Evolutionary conservation across 306 rosid species (phyloP), one percentile per base, ranked within the genome.

Genomic region (Rosa chinensis): DNA sequence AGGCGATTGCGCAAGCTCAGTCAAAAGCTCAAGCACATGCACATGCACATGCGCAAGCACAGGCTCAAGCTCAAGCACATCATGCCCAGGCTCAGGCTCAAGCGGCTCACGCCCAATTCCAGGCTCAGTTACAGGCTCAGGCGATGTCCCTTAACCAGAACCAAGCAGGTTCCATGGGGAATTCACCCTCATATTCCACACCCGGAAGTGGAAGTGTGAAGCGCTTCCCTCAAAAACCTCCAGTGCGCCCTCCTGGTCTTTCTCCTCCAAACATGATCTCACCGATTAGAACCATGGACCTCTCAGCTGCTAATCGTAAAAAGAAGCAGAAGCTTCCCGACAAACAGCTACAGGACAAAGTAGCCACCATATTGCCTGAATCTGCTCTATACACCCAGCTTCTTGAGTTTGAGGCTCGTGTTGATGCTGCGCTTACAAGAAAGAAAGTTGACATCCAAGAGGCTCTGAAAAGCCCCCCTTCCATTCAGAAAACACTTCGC

Each of bases 391-490:
- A 96, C 68, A 96, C 99, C 43, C 98, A 96, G 85, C 99, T 96
- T 84, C 97, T 96, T 0, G 98, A 96, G 88, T 96, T 96, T 64
- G 99, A 96, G 84, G 83, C 94, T 61, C 97, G 98, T 39, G 96
- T 96, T 16, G 99, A 93, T 82, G 81, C 98, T 25, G 93, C 98
- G 3, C 99, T 96, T 42, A 49, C 90, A 55, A 90, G 99, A 82
- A 96, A 96, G 94, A 96, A 96, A 78, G 92, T 93, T 37, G 99
- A 96, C 81, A 96, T 96, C 67, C 99, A 96, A 75, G 99, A 96
- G 83, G 98, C 99, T 0, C 94, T 96, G 35, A 96, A 96, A 82
- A 89, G 80, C 56, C 97, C 98, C 0, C 93, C 98, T 74, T 88
- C 90, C 77, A 83, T 91, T 73, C 99, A 96, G 88, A 96, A 96